Percentiles rank a stretch among this genome's conserved stretches.
phyloP scores from a whole-genome alignment of 2,329 filamentous ascomycete species.

The Xylariaceae sp. region DNA sequence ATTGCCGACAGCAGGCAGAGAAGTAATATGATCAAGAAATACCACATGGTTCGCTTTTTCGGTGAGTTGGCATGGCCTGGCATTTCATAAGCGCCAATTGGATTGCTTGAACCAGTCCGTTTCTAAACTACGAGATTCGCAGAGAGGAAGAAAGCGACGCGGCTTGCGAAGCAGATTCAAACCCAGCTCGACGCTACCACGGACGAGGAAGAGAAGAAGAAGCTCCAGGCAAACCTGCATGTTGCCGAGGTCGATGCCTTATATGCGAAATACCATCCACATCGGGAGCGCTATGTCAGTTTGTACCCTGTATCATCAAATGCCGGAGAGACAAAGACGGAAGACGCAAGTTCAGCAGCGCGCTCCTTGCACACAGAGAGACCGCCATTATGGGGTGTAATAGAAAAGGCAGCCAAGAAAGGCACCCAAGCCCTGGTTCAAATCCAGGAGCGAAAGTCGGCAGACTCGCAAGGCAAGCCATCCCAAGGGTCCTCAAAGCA shows the following conservation, averaged over 20 bases:
- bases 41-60: conserved; percentile 82
- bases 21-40: conserved; percentile 69
- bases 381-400: conserved; percentile 61
- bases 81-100: background rate
- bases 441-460: conserved; percentile 30
- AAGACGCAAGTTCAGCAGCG: conserved; percentile 39
- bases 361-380: conserved; percentile 44
- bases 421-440: conserved; percentile 26
- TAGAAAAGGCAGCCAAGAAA: conserved; percentile 58
- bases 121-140: conserved; percentile 13
- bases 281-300: conserved; percentile 66
- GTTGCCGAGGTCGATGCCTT: conserved; percentile 68
- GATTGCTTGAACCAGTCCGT: background rate
- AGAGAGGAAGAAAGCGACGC: conserved; percentile 70
- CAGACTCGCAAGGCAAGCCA: conserved; percentile 14
- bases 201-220: conserved; percentile 48
- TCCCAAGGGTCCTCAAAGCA: conserved; percentile 15
- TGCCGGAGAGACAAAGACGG: conserved; percentile 39
- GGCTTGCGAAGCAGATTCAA: conserved; percentile 61
- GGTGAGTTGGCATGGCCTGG: conserved; percentile 47
- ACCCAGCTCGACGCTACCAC: conserved; percentile 52
- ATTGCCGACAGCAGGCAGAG: conserved; percentile 58
- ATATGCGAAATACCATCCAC: conserved; percentile 69
- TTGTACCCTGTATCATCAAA: conserved; percentile 46
- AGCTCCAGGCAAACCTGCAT: conserved; percentile 57